These are phyloP conservation scores for Angophora floribunda DNA, from an alignment of 345 rosid species.

Conservation along the genomic window DNA sequence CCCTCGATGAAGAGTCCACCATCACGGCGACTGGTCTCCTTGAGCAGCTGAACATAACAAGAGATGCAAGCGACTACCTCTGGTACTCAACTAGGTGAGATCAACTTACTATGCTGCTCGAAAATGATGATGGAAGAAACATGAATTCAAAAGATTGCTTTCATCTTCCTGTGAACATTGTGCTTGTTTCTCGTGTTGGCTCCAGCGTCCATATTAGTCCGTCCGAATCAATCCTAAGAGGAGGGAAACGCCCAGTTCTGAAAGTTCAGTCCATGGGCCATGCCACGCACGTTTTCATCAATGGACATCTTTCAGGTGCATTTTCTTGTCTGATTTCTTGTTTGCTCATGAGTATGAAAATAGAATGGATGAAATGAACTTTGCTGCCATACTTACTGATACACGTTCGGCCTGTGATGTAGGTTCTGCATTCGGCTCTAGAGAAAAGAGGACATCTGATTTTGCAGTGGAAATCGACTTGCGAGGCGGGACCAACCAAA, in stretches of 20 bases:
- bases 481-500: constrained; percentile 16
- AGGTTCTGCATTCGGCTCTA: constrained; percentile 69
- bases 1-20: constrained; percentile 20
- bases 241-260: constrained; percentile 38
- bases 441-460: constrained; percentile 21
- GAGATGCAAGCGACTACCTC: constrained; percentile 57
- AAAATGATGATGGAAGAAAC: neutral
- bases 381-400: neutral
- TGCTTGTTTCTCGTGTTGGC: neutral
- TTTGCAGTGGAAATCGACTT: constrained; percentile 3
- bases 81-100: constrained; percentile 62
- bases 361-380: neutral
- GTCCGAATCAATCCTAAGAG: constrained; percentile 31
- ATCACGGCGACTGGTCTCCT: constrained; percentile 30
- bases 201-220: constrained; percentile 33
- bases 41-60: constrained; percentile 57
- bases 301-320: constrained; percentile 64
- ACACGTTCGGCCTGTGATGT: neutral
- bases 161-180: neutral
- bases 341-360: neutral
- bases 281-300: constrained; percentile 68
- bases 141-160: neutral
- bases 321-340: neutral
- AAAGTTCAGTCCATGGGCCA: constrained; percentile 64
- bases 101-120: neutral